Evolutionary conservation across 2,329 filamentous ascomycete genomes (phyloP).

Genomic region (Pseudogymnoascus sp.): DNA sequence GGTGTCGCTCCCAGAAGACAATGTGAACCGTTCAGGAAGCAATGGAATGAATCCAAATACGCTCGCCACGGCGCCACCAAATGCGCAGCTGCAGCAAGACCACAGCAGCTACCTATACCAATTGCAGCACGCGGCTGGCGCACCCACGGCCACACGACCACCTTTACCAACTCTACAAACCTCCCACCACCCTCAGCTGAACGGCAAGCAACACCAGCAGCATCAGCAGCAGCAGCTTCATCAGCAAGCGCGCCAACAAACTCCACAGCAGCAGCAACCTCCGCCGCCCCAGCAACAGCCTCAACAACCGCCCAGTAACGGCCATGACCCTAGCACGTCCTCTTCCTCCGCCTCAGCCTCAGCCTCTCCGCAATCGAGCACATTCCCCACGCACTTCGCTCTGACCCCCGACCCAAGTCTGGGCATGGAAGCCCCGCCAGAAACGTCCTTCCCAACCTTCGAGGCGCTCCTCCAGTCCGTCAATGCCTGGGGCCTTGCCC

Average conservation of each 20-base stretch:
- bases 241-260: constrained; percentile 26
- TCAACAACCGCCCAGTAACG: constrained; percentile 21
- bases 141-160: neutral
- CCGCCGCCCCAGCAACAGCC: constrained; percentile 16
- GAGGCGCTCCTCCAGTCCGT: constrained; percentile 58
- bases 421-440: constrained; percentile 37
- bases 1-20: neutral
- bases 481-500: constrained; percentile 56
- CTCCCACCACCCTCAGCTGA: constrained; percentile 1
- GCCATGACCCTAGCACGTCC: neutral
- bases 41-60: constrained; percentile 9
- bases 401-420: neutral
- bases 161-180: neutral
- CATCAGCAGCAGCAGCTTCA: constrained; percentile 21
- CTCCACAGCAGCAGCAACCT: constrained; percentile 26
- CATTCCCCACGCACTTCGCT: neutral
- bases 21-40: neutral
- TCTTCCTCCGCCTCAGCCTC: neutral
- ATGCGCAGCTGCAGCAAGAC: constrained; percentile 5
- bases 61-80: neutral
- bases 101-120: constrained; percentile 1
- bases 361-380: neutral
- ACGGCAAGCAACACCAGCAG: constrained; percentile 23
- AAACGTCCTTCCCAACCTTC: constrained; percentile 55
- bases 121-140: neutral